phyloP scores from a whole-genome alignment of 1,139 yeast species.

The Hansenula sp. region DNA sequence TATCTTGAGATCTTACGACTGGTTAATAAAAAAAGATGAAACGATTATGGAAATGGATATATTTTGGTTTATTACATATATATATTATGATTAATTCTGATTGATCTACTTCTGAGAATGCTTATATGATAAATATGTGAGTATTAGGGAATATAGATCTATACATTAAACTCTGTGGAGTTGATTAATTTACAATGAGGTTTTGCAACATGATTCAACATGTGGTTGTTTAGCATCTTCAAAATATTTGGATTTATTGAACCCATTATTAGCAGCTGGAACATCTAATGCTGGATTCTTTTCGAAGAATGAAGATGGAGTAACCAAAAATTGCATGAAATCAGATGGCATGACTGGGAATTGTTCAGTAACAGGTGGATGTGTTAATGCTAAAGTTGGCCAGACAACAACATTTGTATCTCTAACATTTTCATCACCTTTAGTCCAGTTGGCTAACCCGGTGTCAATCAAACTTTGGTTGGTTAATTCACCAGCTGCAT shows the following conservation, averaged over 20 bases:
- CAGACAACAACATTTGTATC: conserved; percentile 79
- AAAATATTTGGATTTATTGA: conserved; percentile 63
- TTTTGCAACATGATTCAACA: conserved; percentile 15
- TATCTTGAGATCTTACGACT: too few species aligned
- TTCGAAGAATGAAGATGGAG: conserved; percentile 77
- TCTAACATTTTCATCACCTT: conserved; percentile 69
- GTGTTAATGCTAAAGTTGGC: conserved; percentile 87
- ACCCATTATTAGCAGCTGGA: conserved; percentile 67
- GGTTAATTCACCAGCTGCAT: conserved; percentile 64
- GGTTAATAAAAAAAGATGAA: too few species aligned
- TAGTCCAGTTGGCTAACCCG: conserved; percentile 57
- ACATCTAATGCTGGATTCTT: conserved; percentile 81
- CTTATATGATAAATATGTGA: neutral
- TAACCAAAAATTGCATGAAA: conserved; percentile 61
- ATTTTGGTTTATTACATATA: too few species aligned
- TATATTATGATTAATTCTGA: too few species aligned
- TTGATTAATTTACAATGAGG: neutral
- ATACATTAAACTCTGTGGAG: neutral
- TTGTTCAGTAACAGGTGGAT: conserved; percentile 84
- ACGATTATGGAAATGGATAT: too few species aligned
- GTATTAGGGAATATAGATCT: neutral
- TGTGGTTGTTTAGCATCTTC: conserved; percentile 19
- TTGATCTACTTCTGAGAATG: too few species aligned
- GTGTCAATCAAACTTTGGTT: conserved; percentile 53
- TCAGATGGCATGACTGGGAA: conserved; percentile 95